Base-by-base conservation (phyloP, 805 yeast genomes). In the Suhomyces xylopsoci region DNA sequence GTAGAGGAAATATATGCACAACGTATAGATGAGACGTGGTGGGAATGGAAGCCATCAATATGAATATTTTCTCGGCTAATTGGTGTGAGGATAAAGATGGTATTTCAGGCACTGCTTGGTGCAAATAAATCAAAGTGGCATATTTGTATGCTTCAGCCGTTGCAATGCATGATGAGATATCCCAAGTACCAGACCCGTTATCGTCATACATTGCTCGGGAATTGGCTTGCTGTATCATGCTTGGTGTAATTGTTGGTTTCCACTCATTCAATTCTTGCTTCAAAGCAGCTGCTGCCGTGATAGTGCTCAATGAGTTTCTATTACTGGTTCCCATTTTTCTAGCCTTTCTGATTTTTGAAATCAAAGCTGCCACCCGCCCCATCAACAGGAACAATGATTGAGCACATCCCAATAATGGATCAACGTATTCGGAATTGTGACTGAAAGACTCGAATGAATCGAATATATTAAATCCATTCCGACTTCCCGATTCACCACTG, bases 71-170 rank as follows among this genome's bases (percentile, higher is more conserved):
- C 58, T 81, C 84, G 0, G 90, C 86, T 30, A 84, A 62, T 49
- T 74, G 80, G 52, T 78, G 82, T 1, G 86, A 78, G 7, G 81
- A 65, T 38, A 71, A 62, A 7, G 82, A 79, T 8, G 87, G 87
- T 15, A 84, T 76, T 56, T 85, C 88, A 0, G 90, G 90, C 3
- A 85, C 88, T 0, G 88, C 85, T 61, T 85, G 89, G 62, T 84
- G 88, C 28, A 85, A 65, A 60, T 82, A 84, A 19, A 85, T 61
- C 38, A 85, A 63, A 0, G 87, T 74, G 1, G 88, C 78, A 62
- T 74, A 82, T 40, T 88, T 62, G 64, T 85, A 85, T 0, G 89
- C 85, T 60, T 85, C 90, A 2, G 90, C 89, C 0, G 89, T 85
- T 1, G 88, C 81, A 24, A 85, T 72, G 53, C 87, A 81, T 8